phyloP scores from a whole-genome alignment of 2,329 filamentous ascomycete species.

The Sclerotinia glacialis region DNA sequence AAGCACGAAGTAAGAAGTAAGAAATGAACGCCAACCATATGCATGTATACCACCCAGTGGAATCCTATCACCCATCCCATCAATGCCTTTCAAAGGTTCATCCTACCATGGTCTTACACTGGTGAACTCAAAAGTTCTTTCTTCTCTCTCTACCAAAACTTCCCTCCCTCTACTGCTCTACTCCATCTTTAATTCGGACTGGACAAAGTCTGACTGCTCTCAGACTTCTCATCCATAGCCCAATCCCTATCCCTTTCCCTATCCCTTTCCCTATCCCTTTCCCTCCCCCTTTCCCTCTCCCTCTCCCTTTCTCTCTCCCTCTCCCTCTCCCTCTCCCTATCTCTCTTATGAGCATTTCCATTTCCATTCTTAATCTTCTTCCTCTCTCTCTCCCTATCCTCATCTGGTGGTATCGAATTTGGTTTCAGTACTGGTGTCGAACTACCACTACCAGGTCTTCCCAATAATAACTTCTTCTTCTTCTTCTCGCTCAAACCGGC shows the following conservation, averaged over 20 bases:
- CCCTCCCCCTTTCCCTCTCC: background rate
- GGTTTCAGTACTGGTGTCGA: conserved; percentile 22
- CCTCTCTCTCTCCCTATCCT: conserved; percentile 6
- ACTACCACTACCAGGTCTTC: conserved; percentile 21
- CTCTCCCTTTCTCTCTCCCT: background rate
- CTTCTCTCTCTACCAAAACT: background rate
- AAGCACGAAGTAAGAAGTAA: background rate
- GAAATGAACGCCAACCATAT: conserved; percentile 13
- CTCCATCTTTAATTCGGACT: conserved; percentile 13
- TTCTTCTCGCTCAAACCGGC: conserved; percentile 9
- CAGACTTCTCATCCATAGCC: conserved; percentile 17
- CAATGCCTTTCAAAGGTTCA: background rate
- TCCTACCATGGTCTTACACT: conserved; percentile 14
- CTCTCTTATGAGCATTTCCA: conserved; percentile 4
- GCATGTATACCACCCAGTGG: conserved; percentile 5
- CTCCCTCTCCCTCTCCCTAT: conserved; percentile 8
- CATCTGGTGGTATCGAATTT: conserved; percentile 14
- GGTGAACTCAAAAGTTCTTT: conserved; percentile 1
- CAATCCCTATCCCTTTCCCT: conserved; percentile 9
- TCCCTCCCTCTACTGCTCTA: background rate
- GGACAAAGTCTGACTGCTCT: conserved; percentile 22
- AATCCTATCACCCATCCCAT: background rate
- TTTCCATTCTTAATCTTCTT: conserved; percentile 20
- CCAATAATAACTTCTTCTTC: conserved; percentile 27
- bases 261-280: background rate